Evolutionary conservation across 768 basidiomycete genomes (phyloP).

Genomic region (Coprinopsis strossmayeri): DNA sequence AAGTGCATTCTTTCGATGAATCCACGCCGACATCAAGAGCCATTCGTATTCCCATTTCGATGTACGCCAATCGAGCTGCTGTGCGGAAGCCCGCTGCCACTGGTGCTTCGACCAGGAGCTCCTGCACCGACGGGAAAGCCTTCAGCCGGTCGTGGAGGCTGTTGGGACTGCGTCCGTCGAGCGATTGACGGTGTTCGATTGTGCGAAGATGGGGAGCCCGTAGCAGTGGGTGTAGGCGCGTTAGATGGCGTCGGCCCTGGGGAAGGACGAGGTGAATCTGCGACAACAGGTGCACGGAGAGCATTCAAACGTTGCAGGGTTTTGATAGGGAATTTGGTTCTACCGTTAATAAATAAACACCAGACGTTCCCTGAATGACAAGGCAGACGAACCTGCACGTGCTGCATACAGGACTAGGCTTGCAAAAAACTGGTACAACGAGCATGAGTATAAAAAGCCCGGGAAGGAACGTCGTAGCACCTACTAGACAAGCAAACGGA

Average conservation of each 20-base stretch:
- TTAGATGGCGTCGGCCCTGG: conserved; percentile 28
- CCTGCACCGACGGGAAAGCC: conserved; percentile 1
- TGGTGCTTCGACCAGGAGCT: not conserved
- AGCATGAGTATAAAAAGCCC: conserved; percentile 6
- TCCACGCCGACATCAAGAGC: not conserved
- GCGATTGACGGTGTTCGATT: conserved; percentile 2
- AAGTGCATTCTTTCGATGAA: not conserved
- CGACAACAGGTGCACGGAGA: conserved; percentile 34
- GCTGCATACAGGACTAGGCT: conserved; percentile 88
- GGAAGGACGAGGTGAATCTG: conserved; percentile 21
- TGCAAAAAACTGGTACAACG: conserved; percentile 71
- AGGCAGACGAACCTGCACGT: conserved; percentile 73
- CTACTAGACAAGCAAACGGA: conserved; percentile 96
- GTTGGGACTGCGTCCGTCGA: conserved; percentile 1
- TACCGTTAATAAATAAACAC: conserved; percentile 22
- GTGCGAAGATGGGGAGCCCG: conserved; percentile 4
- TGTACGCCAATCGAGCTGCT: not conserved
- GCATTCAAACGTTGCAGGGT: conserved; percentile 79
- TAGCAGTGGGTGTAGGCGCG: conserved; percentile 12
- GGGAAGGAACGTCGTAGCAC: conserved; percentile 22
- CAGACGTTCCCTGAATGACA: conserved; percentile 5
- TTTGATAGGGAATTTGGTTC: conserved; percentile 94
- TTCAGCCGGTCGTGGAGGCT: not conserved
- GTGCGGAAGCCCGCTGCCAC: not conserved
- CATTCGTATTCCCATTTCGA: conserved; percentile 2